Conservation (phyloP, 257 asterid species). For the Plantago elongata region DNA sequence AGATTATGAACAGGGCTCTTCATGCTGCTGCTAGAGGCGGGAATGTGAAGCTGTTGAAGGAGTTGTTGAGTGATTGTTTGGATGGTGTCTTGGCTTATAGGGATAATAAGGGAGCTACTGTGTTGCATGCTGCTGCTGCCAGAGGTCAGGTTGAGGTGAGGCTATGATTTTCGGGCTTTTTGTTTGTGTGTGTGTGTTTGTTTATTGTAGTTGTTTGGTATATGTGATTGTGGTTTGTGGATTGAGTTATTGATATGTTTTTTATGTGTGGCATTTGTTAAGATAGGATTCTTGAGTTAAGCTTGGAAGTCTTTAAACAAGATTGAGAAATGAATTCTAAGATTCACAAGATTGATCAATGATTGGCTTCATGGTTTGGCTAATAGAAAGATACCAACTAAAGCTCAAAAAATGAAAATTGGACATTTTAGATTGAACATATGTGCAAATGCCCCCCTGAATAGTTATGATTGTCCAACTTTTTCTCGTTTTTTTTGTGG, state of each 20-base stretch:
- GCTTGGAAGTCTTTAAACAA: too few relatives aligned
- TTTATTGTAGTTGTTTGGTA: constrained; percentile 4
- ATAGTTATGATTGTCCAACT: too few relatives aligned
- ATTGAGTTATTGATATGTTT: neutral
- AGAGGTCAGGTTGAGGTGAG: constrained; percentile 82
- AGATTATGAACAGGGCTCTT: constrained; percentile 75
- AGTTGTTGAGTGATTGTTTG: constrained; percentile 56
- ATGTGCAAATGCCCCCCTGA: too few relatives aligned
- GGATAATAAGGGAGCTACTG: constrained; percentile 68
- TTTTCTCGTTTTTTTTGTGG: too few relatives aligned
- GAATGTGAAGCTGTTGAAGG: constrained; percentile 57
- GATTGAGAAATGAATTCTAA: too few relatives aligned
- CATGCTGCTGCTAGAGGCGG: constrained; percentile 99
- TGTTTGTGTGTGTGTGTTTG: neutral
- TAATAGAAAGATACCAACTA: too few relatives aligned
- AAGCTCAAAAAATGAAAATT: too few relatives aligned
- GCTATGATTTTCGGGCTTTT: neutral
- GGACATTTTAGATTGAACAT: too few relatives aligned
- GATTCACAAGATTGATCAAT: too few relatives aligned
- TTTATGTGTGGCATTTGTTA: neutral
- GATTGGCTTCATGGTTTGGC: too few relatives aligned
- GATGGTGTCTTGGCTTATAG: constrained; percentile 56
- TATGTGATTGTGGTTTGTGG: neutral
- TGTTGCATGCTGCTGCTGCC: constrained; percentile 88
- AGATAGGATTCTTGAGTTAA: too few relatives aligned